These are phyloP conservation scores for Sphaerostilbella broomeana DNA, from an alignment of 2,329 filamentous ascomycete genomes.

Conservation along the genomic window DNA sequence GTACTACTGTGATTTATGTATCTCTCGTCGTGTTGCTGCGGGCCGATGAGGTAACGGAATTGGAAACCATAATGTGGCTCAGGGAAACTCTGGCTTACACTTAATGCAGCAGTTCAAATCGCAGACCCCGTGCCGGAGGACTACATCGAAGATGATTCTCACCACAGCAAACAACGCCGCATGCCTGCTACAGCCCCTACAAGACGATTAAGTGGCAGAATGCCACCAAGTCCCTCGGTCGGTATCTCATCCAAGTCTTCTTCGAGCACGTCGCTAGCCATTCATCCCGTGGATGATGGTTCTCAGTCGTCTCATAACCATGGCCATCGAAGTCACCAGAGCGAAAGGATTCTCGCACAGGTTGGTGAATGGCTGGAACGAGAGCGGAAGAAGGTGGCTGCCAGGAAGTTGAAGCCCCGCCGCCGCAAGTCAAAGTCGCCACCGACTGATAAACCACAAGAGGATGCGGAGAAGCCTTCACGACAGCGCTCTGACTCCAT, in stretches of 20 bases:
- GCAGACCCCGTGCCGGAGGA: conserved; percentile 41
- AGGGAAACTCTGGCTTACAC: conserved; percentile 11
- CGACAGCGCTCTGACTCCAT: conserved; percentile 47
- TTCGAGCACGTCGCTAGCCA: conserved; percentile 28
- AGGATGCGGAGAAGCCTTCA: conserved; percentile 7
- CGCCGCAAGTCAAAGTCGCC: conserved; percentile 38
- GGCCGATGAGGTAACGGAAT: conserved; percentile 2
- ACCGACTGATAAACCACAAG: conserved; percentile 22
- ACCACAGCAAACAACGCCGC: conserved; percentile 23
- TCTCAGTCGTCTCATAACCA: conserved; percentile 21
- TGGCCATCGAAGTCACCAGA: conserved; percentile 34
- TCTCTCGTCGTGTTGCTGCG: conserved; percentile 1
- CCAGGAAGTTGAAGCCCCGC: conserved; percentile 39
- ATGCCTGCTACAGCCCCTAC: conserved; percentile 26
- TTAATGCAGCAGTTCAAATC: conserved; percentile 46
- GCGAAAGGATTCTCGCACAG: conserved; percentile 61
- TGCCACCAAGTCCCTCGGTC: conserved; percentile 21
- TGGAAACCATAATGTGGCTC: neutral
- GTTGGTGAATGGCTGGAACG: conserved; percentile 78
- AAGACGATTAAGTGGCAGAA: conserved; percentile 30
- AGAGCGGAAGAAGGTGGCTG: conserved; percentile 59
- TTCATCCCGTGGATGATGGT: conserved; percentile 24
- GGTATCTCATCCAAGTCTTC: conserved; percentile 40
- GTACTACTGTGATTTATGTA: neutral
- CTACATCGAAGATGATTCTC: conserved; percentile 27